A percentile compares a stretch with the other conserved stretches of the same genome.
Evolutionary conservation across 305 asterid genomes (phyloP).

Genomic region (Fraxinus dipetala): DNA sequence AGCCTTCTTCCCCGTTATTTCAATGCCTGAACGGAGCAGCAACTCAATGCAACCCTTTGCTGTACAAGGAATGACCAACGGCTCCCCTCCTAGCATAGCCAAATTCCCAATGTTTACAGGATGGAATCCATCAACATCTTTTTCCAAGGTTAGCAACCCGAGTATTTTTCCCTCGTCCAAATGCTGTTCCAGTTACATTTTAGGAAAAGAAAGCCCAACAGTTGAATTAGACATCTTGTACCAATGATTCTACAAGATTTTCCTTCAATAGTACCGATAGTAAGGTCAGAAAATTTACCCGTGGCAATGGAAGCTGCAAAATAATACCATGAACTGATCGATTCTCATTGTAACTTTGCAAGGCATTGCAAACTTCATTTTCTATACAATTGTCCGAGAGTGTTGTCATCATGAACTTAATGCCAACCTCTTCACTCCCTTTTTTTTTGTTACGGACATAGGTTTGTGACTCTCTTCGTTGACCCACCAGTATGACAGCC

Average conservation of each 20-base stretch:
- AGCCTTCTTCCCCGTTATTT: conserved; percentile 74
- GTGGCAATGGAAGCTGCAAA: conserved; percentile 95
- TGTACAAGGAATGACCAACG: conserved; percentile 82
- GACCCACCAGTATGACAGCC: conserved; percentile 83
- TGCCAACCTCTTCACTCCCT: conserved; percentile 86
- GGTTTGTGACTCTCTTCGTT: conserved; percentile 66
- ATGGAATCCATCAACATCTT: conserved; percentile 93
- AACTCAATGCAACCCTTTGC: conserved; percentile 91
- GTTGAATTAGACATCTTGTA: not conserved
- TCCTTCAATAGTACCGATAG: not conserved
- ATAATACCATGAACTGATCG: conserved; percentile 75
- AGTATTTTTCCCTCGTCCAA: conserved; percentile 69
- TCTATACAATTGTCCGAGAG: conserved; percentile 67
- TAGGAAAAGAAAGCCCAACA: not conserved
- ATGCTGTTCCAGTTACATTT: conserved; percentile 46
- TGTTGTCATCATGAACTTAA: conserved; percentile 46
- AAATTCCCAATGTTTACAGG: conserved; percentile 82
- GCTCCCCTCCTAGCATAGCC: conserved; percentile 79
- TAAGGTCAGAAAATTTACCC: conserved; percentile 41
- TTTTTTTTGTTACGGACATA: conserved; percentile 69
- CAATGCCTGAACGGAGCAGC: conserved; percentile 66
- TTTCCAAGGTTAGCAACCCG: conserved; percentile 55
- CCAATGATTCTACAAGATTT: conserved; percentile 1
- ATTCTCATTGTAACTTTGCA: conserved; percentile 57
- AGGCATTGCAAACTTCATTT: conserved; percentile 54